These are phyloP conservation scores for Kurtzmaniella fragi DNA, from an alignment of 805 yeast species.

Conservation along the genomic window DNA sequence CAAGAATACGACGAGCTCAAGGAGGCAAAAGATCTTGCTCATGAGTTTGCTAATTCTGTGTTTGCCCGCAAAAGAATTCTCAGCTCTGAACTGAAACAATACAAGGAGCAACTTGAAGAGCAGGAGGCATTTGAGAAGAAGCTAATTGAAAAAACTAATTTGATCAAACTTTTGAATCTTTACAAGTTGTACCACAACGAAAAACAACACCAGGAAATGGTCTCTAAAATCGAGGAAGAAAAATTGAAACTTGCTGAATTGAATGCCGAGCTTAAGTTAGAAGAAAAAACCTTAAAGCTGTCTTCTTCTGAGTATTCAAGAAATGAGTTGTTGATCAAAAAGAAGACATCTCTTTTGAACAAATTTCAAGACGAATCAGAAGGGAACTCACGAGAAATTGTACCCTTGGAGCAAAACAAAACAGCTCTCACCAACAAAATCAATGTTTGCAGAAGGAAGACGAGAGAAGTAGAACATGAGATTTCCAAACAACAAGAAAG, in stretches of 20 bases:
- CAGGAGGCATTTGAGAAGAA: constrained; percentile 61
- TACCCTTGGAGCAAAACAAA: constrained; percentile 60
- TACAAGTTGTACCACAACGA: constrained; percentile 65
- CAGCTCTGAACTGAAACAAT: constrained; percentile 71
- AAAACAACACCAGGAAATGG: constrained; percentile 29
- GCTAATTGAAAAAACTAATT: constrained; percentile 41
- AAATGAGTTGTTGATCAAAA: constrained; percentile 37
- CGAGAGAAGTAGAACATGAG: constrained; percentile 48
- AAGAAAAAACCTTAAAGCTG: constrained; percentile 21
- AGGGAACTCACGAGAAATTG: constrained; percentile 40
- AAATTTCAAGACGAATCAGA: constrained; percentile 39
- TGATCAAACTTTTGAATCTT: constrained; percentile 48
- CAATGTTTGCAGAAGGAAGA: constrained; percentile 40
- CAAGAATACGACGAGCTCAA: constrained; percentile 62
- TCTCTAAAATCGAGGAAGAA: constrained; percentile 26
- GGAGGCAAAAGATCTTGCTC: constrained; percentile 62
- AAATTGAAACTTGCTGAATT: constrained; percentile 32
- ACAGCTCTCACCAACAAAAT: constrained; percentile 45
- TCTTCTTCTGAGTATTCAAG: constrained; percentile 41
- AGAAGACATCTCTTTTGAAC: constrained; percentile 32
- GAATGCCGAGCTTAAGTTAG: constrained; percentile 20
- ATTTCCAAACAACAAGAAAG: constrained; percentile 43
- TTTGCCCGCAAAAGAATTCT: constrained; percentile 65
- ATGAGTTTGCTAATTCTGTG: constrained; percentile 56
- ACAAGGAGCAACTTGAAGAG: constrained; percentile 69